Percentiles rank a stretch among this genome's conserved stretches.
phyloP scores from a whole-genome alignment of 768 basidiomycete genomes.

The Auriscalpium orientale region DNA sequence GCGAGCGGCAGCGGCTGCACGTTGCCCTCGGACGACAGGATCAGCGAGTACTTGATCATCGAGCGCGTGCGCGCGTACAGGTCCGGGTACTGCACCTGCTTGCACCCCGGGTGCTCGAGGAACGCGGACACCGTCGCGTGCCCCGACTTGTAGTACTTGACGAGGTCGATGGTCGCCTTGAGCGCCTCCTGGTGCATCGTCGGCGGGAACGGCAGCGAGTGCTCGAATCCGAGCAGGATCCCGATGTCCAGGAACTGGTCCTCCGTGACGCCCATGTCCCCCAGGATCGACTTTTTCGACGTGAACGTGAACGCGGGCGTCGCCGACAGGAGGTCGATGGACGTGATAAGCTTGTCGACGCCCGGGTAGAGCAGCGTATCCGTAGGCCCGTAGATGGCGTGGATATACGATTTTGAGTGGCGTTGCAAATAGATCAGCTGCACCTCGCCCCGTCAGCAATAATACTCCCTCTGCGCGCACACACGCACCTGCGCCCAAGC shows the following conservation, averaged over 20 bases:
- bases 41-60: slow-evolving; percentile 87
- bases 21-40: slow-evolving; percentile 80
- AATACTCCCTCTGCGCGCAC: not conserved
- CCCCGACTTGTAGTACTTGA: slow-evolving; percentile 89
- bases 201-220: slow-evolving; percentile 74
- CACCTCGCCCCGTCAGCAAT: not conserved
- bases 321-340: slow-evolving; percentile 65
- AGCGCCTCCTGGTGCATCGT: slow-evolving; percentile 73
- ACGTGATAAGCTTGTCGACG: slow-evolving; percentile 85
- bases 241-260: slow-evolving; percentile 95
- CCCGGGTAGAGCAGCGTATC: slow-evolving; percentile 86
- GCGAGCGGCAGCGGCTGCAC: slow-evolving; percentile 79
- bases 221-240: slow-evolving; percentile 86
- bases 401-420: slow-evolving; percentile 89
- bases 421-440: slow-evolving; percentile 93
- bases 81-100: slow-evolving; percentile 72
- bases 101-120: slow-evolving; percentile 76
- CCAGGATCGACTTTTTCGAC: slow-evolving; percentile 70
- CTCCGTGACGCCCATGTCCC: slow-evolving; percentile 56
- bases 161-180: slow-evolving; percentile 85
- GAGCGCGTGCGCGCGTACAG: slow-evolving; percentile 83
- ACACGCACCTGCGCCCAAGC: slow-evolving; percentile 88
- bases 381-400: slow-evolving; percentile 86
- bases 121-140: slow-evolving; percentile 72
- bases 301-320: slow-evolving; percentile 75